Percentiles rank a stretch among this genome's conserved stretches.
phyloP scores from a whole-genome alignment of 805 yeast genomes.

The Kluyveromyces starmeri region DNA sequence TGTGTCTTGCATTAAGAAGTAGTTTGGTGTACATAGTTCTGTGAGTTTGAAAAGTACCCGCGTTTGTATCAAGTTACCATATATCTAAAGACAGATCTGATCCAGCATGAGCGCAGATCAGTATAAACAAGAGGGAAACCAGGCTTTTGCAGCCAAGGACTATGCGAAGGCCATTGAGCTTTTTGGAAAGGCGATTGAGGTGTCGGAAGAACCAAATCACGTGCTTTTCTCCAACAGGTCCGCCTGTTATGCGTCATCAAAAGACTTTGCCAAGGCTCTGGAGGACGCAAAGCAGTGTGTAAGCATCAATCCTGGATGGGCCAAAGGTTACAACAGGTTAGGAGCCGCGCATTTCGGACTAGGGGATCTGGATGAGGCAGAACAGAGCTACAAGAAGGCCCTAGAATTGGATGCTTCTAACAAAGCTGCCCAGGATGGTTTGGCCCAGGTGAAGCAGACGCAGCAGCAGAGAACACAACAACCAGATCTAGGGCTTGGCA shows the following conservation, averaged over 20 bases:
- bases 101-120: conserved; percentile 58
- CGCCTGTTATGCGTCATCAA: conserved; percentile 76
- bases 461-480: conserved; percentile 39
- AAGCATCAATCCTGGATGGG: conserved; percentile 78
- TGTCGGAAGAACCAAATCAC: conserved; percentile 75
- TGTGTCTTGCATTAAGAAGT: too few relatives aligned
- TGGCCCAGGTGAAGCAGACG: conserved; percentile 59
- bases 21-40: too few relatives aligned
- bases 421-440: conserved; percentile 80
- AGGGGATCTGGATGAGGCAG: conserved; percentile 70
- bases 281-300: conserved; percentile 81
- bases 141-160: conserved; percentile 83
- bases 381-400: conserved; percentile 63
- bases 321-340: conserved; percentile 88
- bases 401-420: conserved; percentile 72
- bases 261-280: conserved; percentile 64
- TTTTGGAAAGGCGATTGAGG: conserved; percentile 83
- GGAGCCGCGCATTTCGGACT: conserved; percentile 92
- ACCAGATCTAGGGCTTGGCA: conserved; percentile 70
- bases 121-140: conserved; percentile 86
- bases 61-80: too few relatives aligned
- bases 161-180: conserved; percentile 68
- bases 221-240: conserved; percentile 92
- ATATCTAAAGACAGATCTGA: too few relatives aligned
- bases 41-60: too few relatives aligned